Evolutionary conservation across 106 monocot genomes (phyloP).

Genomic region (Allium cepa): DNA sequence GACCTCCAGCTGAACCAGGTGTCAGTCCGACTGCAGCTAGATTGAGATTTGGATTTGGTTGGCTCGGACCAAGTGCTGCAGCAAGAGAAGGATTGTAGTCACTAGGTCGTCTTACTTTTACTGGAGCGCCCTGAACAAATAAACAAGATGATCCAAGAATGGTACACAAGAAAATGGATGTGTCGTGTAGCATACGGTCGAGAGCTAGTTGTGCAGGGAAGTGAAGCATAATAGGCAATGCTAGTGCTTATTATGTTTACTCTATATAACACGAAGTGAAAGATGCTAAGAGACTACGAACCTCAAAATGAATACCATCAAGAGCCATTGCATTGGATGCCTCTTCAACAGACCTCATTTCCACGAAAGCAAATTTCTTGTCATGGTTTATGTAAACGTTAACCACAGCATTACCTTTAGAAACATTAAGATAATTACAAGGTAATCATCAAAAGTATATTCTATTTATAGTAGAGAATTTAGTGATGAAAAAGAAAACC

Average conservation of each 20-base stretch:
- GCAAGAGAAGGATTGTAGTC: slow-evolving; percentile 71
- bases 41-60: slow-evolving; percentile 56
- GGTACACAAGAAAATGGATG: too few relatives aligned
- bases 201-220: too few relatives aligned
- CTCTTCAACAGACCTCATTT: slow-evolving; percentile 99
- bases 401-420: slow-evolving; percentile 88
- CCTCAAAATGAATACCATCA: slow-evolving; percentile 99
- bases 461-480: too few relatives aligned
- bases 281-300: slow-evolving; percentile 5
- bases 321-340: slow-evolving; percentile 98
- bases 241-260: too few relatives aligned
- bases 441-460: too few relatives aligned
- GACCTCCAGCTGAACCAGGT: slow-evolving; percentile 36
- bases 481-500: slow-evolving; percentile 6
- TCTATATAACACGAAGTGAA: too few relatives aligned
- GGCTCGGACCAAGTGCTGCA: slow-evolving; percentile 55
- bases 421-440: too few relatives aligned
- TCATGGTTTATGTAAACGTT: slow-evolving; percentile 99
- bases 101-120: slow-evolving; percentile 72
- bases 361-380: slow-evolving; percentile 99
- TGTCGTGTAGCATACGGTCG: too few relatives aligned
- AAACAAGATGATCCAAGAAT: not conserved
- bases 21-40: slow-evolving; percentile 54
- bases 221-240: too few relatives aligned
- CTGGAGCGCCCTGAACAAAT: slow-evolving; percentile 62